Conservation (phyloP, 176 grass and related monocot species). For the Musa beccarii region DNA sequence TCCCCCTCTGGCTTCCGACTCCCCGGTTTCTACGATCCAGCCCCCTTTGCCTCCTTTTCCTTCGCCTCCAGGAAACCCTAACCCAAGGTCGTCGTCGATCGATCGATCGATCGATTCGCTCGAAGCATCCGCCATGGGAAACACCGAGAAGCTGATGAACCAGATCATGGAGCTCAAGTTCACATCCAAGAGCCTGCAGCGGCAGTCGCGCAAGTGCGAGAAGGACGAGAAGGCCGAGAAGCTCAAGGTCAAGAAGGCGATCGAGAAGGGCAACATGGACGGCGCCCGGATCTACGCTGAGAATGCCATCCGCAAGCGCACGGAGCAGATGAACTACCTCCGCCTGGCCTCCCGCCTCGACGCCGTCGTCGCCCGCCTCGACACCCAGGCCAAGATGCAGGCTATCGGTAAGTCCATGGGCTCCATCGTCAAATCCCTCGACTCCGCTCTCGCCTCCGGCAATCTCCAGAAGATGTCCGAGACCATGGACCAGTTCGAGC, state of each 20-base stretch:
- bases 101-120: neutral
- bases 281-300: conserved; percentile 97
- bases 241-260: conserved; percentile 99
- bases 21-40: neutral
- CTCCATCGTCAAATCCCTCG: conserved; percentile 79
- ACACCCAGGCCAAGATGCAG: conserved; percentile 99
- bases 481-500: conserved; percentile 90
- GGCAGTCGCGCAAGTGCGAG: conserved; percentile 91
- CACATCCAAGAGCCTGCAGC: conserved; percentile 89
- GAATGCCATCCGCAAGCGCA: conserved; percentile 97
- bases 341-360: conserved; percentile 90
- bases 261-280: conserved; percentile 98
- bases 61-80: neutral
- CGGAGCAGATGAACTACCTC: conserved; percentile 98
- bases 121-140: conserved; percentile 44
- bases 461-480: conserved; percentile 99
- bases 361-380: conserved; percentile 89
- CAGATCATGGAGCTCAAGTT: conserved; percentile 99
- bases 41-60: neutral
- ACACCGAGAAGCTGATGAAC: conserved; percentile 89
- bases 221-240: conserved; percentile 98
- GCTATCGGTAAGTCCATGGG: conserved; percentile 86
- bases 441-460: conserved; percentile 58
- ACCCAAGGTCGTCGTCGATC: neutral
- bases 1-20: neutral